These are phyloP conservation scores for Trichoderma citrinoviride DNA, from an alignment of 2,329 filamentous ascomycete species.

Conservation along the genomic window DNA sequence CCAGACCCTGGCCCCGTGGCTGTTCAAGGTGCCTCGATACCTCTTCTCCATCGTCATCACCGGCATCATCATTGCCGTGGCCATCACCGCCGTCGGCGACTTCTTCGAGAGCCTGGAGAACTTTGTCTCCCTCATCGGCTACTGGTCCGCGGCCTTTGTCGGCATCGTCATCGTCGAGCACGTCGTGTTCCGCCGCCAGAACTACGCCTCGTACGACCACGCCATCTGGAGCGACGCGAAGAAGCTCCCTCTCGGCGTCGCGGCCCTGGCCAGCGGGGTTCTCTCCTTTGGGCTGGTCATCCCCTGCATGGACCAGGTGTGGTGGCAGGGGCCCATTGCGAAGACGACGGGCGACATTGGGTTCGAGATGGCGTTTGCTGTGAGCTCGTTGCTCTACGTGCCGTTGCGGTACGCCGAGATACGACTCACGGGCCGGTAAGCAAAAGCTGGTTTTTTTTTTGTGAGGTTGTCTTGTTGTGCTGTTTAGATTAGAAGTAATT, in stretches of 20 bases:
- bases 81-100: conserved; percentile 52
- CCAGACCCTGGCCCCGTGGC: conserved; percentile 58
- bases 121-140: conserved; percentile 56
- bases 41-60: conserved; percentile 57
- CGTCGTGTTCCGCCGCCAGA: conserved; percentile 46
- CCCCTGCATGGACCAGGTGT: conserved; percentile 59
- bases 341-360: conserved; percentile 61
- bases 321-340: conserved; percentile 61
- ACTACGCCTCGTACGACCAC: conserved; percentile 46
- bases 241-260: conserved; percentile 46
- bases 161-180: conserved; percentile 50
- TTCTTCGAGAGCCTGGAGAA: conserved; percentile 59
- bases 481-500: background rate
- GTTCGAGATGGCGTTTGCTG: conserved; percentile 60
- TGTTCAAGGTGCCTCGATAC: conserved; percentile 55
- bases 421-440: conserved; percentile 27
- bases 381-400: conserved; percentile 48
- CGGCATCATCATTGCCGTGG: conserved; percentile 57
- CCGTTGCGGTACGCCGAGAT: conserved; percentile 49
- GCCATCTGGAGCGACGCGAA: conserved; percentile 47
- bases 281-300: conserved; percentile 52
- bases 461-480: background rate
- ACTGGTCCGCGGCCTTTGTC: conserved; percentile 57
- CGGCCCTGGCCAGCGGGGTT: conserved; percentile 46
- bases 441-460: too few relatives aligned